These are phyloP conservation scores for Tolypocladium guangdongense DNA, from an alignment of 2,329 filamentous ascomycete genomes.

Conservation along the genomic window DNA sequence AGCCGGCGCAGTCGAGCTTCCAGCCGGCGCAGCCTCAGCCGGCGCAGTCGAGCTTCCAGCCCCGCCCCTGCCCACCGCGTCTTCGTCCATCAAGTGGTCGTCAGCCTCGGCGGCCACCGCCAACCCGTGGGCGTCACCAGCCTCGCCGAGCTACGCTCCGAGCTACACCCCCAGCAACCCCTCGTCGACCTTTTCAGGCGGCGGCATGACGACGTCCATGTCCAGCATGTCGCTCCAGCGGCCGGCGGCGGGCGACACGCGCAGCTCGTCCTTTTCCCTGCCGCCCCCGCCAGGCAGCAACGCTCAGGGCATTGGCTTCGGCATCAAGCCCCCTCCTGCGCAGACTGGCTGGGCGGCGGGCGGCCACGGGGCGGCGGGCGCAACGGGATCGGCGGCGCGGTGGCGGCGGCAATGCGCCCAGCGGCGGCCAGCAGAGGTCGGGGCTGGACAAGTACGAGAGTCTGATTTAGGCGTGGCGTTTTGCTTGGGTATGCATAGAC, in stretches of 20 bases:
- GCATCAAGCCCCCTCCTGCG: conserved; percentile 34
- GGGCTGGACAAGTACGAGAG: conserved; percentile 61
- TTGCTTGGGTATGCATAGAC: background rate
- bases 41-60: conserved; percentile 15
- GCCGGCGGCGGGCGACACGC: conserved; percentile 20
- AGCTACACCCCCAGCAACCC: conserved; percentile 12
- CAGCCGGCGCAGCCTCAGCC: conserved; percentile 28
- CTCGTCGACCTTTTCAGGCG: conserved; percentile 11
- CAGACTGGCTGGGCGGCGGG: conserved; percentile 10
- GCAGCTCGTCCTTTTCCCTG: conserved; percentile 42
- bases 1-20: conserved; percentile 12
- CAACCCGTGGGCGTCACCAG: conserved; percentile 38
- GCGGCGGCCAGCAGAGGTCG: conserved; percentile 26
- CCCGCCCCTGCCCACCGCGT: conserved; percentile 14
- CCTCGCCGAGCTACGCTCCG: conserved; percentile 14
- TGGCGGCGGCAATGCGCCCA: conserved; percentile 15
- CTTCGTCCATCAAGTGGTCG: conserved; percentile 41
- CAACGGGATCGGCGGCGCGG: conserved; percentile 12
- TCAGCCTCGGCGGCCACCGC: conserved; percentile 25
- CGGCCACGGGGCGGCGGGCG: conserved; percentile 9
- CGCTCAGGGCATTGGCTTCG: conserved; percentile 28
- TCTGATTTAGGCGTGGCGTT: conserved; percentile 34
- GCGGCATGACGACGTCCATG: conserved; percentile 30
- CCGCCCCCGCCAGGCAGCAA: conserved; percentile 38
- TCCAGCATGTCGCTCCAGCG: conserved; percentile 36